A percentile compares a stretch with the other conserved stretches of the same genome.
phyloP scores from a whole-genome alignment of 202 grass and related monocot species.

The Eragrostis tef region DNA sequence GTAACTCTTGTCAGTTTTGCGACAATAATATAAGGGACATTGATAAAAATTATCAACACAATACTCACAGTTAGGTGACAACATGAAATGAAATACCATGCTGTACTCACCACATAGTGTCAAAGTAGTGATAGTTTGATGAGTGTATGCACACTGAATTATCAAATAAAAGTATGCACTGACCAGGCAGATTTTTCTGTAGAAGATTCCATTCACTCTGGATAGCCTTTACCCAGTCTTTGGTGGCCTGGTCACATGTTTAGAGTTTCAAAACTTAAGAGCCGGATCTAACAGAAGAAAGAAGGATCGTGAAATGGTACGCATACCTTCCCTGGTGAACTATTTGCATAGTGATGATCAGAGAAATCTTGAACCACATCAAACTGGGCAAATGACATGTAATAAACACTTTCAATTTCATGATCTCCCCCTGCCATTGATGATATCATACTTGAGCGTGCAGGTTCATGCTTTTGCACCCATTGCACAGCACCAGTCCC shows the following conservation, averaged over 20 bases:
- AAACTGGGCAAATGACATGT: slow-evolving; percentile 69
- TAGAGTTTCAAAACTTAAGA: slow-evolving; percentile 22
- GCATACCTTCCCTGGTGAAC: slow-evolving; percentile 57
- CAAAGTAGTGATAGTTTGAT: too few relatives aligned
- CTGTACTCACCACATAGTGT: not conserved
- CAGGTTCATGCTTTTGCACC: slow-evolving; percentile 38
- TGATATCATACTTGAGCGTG: slow-evolving; percentile 46
- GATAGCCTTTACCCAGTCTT: slow-evolving; percentile 73
- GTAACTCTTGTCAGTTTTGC: not conserved
- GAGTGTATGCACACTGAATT: not conserved
- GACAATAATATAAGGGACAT: slow-evolving; percentile 35
- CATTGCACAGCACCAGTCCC: slow-evolving; percentile 14
- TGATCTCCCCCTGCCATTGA: slow-evolving; percentile 19
- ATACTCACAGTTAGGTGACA: slow-evolving; percentile 6
- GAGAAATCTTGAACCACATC: slow-evolving; percentile 80
- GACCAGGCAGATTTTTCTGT: slow-evolving; percentile 82
- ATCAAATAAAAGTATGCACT: slow-evolving; percentile 26
- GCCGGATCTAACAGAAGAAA: slow-evolving; percentile 11
- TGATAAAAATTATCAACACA: too few relatives aligned
- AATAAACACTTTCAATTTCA: slow-evolving; percentile 37
- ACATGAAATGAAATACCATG: not conserved
- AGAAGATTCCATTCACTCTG: slow-evolving; percentile 93
- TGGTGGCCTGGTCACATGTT: slow-evolving; percentile 59
- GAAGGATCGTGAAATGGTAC: slow-evolving; percentile 18
- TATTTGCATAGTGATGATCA: slow-evolving; percentile 75